Evolutionary conservation across 2,329 filamentous ascomycete species (phyloP).

Genomic region (Rasamsonia emersonii): DNA sequence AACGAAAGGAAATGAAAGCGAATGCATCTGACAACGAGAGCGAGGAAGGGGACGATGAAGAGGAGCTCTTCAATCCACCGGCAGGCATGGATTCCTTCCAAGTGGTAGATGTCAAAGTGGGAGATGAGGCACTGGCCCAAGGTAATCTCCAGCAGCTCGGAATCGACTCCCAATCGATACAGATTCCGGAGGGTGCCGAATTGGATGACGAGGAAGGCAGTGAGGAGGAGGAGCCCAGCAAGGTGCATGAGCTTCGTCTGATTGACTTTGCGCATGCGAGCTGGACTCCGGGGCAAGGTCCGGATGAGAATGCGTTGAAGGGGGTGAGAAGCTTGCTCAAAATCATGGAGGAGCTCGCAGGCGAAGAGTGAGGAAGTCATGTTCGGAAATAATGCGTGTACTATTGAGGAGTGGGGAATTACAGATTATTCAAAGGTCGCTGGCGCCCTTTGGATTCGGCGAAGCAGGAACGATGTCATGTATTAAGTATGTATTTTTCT

Average conservation of each 20-base stretch:
- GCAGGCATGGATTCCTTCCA: constrained; percentile 17
- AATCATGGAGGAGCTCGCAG: constrained; percentile 60
- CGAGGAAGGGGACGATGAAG: constrained; percentile 21
- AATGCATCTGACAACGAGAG: constrained; percentile 22
- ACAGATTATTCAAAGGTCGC: constrained; percentile 7
- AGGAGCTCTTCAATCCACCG: constrained; percentile 9
- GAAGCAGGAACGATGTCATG: background rate
- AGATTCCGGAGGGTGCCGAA: constrained; percentile 23
- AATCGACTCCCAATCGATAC: constrained; percentile 20
- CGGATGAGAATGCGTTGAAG: constrained; percentile 72
- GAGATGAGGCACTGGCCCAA: constrained; percentile 19
- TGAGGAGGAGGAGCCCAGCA: constrained; percentile 48
- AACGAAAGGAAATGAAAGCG: constrained; percentile 24
- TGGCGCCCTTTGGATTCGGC: constrained; percentile 3
- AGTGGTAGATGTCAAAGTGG: constrained; percentile 22
- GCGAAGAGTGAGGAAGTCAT: constrained; percentile 11
- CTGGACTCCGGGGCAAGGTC: constrained; percentile 72
- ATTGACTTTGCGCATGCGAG: constrained; percentile 95
- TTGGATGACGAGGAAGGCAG: constrained; percentile 47
- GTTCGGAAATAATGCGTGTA: constrained; percentile 5
- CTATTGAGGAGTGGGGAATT: no score
- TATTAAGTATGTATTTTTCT: constrained; percentile 1
- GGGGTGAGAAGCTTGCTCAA: constrained; percentile 64
- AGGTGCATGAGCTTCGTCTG: constrained; percentile 70
- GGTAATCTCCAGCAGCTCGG: constrained; percentile 27